Conservation (phyloP, 2,329 filamentous ascomycete genomes). For the Pleurostoma richardsiae region DNA sequence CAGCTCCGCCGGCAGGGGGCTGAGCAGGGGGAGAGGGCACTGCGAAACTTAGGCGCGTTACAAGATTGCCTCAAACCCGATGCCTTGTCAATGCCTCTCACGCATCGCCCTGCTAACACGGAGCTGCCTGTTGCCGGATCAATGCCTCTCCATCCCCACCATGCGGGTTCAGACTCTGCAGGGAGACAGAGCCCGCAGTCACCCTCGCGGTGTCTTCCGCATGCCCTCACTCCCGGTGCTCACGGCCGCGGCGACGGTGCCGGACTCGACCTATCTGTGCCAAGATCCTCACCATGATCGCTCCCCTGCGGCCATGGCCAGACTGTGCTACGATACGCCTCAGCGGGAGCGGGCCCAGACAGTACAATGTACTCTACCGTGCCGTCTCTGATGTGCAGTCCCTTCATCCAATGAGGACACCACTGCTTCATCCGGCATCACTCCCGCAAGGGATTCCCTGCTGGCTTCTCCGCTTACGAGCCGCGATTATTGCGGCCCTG, state of each 20-base stretch:
- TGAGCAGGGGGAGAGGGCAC: background rate
- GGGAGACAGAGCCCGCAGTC: too few species aligned
- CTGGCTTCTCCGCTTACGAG: constrained; percentile 4
- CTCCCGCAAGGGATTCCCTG: constrained; percentile 19
- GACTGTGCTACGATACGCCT: too few species aligned
- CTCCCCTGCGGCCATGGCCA: too few species aligned
- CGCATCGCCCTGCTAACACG: background rate
- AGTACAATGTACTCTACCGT: too few species aligned
- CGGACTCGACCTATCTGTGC: too few species aligned
- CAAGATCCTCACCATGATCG: too few species aligned
- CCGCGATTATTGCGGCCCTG: background rate
- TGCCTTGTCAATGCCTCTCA: constrained; percentile 19
- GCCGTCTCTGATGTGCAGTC: background rate
- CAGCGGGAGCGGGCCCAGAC: too few species aligned
- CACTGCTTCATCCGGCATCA: background rate
- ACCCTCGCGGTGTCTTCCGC: too few species aligned
- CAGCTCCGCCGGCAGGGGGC: constrained; percentile 5
- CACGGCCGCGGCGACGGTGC: too few species aligned
- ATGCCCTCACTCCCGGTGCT: too few species aligned
- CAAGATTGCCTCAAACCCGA: constrained; percentile 27
- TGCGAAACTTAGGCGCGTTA: constrained; percentile 26
- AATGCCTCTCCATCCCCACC: constrained; percentile 16
- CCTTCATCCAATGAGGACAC: background rate
- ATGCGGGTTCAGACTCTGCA: too few species aligned
- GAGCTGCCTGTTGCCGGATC: constrained; percentile 15